Evolutionary conservation across 2,329 filamentous ascomycete genomes (phyloP).

Genomic region (Sclerotinia spermophila): DNA sequence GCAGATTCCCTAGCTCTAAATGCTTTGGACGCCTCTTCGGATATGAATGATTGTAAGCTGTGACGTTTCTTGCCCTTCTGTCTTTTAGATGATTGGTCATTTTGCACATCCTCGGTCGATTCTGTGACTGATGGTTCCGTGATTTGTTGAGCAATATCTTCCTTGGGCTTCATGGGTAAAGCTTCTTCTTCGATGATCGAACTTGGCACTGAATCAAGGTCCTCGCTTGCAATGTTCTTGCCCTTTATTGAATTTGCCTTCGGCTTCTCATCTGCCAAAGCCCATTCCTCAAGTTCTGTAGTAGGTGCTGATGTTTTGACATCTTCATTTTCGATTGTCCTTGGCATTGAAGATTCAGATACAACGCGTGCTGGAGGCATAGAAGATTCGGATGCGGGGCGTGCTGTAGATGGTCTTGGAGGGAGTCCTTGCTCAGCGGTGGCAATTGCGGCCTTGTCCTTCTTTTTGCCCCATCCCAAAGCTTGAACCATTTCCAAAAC

Average conservation of each 20-base stretch:
- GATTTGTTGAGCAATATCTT: background rate
- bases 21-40: slow-evolving; percentile 8
- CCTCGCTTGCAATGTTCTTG: background rate
- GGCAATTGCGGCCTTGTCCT: slow-evolving; percentile 6
- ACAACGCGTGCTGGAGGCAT: background rate
- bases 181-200: background rate
- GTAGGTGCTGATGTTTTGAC: background rate
- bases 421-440: slow-evolving; percentile 5
- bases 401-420: slow-evolving; percentile 15
- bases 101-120: background rate
- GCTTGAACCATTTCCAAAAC: slow-evolving; percentile 19
- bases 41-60: slow-evolving; percentile 9
- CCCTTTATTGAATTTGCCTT: slow-evolving; percentile 42
- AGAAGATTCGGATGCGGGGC: background rate
- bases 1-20: background rate
- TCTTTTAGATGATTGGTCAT: background rate
- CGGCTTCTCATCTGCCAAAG: slow-evolving; percentile 37
- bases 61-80: background rate
- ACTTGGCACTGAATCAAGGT: background rate
- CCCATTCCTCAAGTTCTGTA: slow-evolving; percentile 6
- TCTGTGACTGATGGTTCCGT: background rate
- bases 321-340: background rate
- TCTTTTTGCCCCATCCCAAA: slow-evolving; percentile 18
- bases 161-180: background rate
- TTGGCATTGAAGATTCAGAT: background rate